Base-by-base conservation (phyloP, 768 basidiomycete species). In the Steccherinum ochraceum region DNA sequence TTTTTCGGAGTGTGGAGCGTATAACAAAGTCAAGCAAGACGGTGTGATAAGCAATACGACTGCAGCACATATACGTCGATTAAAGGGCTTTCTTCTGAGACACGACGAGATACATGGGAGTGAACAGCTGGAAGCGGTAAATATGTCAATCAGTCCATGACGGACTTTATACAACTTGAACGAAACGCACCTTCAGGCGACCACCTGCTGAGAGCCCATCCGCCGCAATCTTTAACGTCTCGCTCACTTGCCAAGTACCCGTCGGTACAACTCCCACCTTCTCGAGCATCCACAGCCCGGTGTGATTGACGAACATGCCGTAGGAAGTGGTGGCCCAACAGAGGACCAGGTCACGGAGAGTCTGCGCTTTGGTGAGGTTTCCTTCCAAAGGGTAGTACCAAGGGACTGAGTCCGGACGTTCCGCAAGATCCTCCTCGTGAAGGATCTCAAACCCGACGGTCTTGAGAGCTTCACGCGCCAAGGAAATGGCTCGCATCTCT, bases 341-440 rank as follows among this genome's bases (percentile, higher is more conserved):
- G 10, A 86, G 89, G 57, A 93, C 71, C 56, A 83, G 83, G 66
- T 97, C 96, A 89, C 92, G 95, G 27, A 81, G 63, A 1, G 94
- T 97, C 73, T 99, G 95, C 2, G 92, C 88, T 69, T 97, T 96
- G 56, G 70, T 61, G 55, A 96, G 76, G 67, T 99, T 90, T 55
- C 96, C 95, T 67, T 96, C 93, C 23, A 98, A 77, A 0, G 94
- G 93, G 69, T 97, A 98, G 70, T 94, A 99, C 96, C 96, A 99
- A 0, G 85, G 81, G 30, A 91, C 69, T 11, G 67, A 65, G 58
- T 90, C 91, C 0, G 76, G 72, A 41, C 93, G 86, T 24, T 86
- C 88, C 3, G 95, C 95, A 40, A 99, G 76, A 65, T 99, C 95
- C 61, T 99, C 95, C 63, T 95, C 92, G 64, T 91, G 86, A 61